phyloP scores from a whole-genome alignment of 2,329 filamentous ascomycete genomes.

The Trichoderma simmonsii region DNA sequence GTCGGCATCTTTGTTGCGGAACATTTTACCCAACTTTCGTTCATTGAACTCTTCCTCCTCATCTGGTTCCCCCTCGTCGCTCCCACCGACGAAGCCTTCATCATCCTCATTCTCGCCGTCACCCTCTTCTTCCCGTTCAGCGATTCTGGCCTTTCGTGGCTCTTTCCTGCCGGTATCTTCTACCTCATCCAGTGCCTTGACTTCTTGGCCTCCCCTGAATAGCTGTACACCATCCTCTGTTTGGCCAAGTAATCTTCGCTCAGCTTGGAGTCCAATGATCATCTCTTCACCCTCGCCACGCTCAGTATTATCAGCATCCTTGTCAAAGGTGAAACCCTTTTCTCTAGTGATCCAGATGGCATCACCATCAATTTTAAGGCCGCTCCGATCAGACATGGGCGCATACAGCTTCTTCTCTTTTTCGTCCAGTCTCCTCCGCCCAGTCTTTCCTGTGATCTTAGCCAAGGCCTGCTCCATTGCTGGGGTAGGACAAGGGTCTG shows the following conservation, averaged over 20 bases:
- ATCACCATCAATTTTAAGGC: slow-evolving; percentile 93
- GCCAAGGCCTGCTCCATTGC: slow-evolving; percentile 83
- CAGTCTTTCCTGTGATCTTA: slow-evolving; percentile 79
- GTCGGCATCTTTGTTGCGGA: slow-evolving; percentile 48
- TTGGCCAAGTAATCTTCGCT: slow-evolving; percentile 77
- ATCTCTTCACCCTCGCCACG: slow-evolving; percentile 93
- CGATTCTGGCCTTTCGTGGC: slow-evolving; percentile 55
- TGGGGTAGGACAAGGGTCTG: slow-evolving; percentile 93
- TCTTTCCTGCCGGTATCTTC: slow-evolving; percentile 61
- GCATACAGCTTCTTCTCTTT: slow-evolving; percentile 97
- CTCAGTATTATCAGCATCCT: slow-evolving; percentile 63
- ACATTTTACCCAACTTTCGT: slow-evolving; percentile 58
- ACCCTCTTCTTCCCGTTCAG: slow-evolving; percentile 57
- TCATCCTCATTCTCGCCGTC: slow-evolving; percentile 58
- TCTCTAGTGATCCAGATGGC: slow-evolving; percentile 82
- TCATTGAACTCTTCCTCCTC: slow-evolving; percentile 58
- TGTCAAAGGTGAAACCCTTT: slow-evolving; percentile 72
- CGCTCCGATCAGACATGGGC: slow-evolving; percentile 96
- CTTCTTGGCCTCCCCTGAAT: slow-evolving; percentile 72
- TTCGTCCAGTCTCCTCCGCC: slow-evolving; percentile 78
- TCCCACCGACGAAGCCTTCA: slow-evolving; percentile 54
- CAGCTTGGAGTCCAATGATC: slow-evolving; percentile 83
- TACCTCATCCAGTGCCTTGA: slow-evolving; percentile 53
- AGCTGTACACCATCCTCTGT: slow-evolving; percentile 79
- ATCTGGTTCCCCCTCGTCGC: slow-evolving; percentile 48